A percentile compares a stretch with the other conserved stretches of the same genome.
These are phyloP conservation scores for Saraca asoca DNA, from an alignment of 331 rosid genomes.

Conservation along the genomic window DNA sequence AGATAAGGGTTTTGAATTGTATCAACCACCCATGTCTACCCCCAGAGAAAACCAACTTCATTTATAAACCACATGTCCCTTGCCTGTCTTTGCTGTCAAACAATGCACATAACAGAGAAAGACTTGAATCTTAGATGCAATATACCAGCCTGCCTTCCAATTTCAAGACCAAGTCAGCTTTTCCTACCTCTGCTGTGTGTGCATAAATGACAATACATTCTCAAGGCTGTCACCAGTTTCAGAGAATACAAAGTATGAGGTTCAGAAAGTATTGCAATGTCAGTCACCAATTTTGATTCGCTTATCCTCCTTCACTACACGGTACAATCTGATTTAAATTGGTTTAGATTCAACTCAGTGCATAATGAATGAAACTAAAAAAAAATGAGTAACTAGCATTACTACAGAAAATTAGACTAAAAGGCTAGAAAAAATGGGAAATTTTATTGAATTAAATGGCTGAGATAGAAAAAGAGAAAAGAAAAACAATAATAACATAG, in stretches of 20 bases:
- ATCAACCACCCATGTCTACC: conserved; percentile 49
- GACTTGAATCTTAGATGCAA: conserved; percentile 37
- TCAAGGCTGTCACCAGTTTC: conserved; percentile 20
- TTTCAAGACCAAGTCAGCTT: conserved; percentile 41
- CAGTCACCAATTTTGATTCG: too few relatives aligned
- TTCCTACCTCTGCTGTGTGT: conserved; percentile 34
- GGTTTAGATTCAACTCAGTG: too few relatives aligned
- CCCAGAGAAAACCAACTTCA: conserved; percentile 37
- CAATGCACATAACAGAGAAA: conserved; percentile 24
- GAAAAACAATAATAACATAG: conserved; percentile 45
- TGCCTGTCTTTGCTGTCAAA: conserved; percentile 37
- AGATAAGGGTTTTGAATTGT: conserved; percentile 43
- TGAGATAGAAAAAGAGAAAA: conserved; percentile 30
- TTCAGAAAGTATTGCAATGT: not conserved
- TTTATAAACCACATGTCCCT: conserved; percentile 42
- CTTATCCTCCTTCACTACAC: too few relatives aligned
- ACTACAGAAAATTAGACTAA: too few relatives aligned
- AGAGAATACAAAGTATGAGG: conserved; percentile 2
- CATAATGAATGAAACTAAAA: too few relatives aligned
- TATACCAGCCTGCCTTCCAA: conserved; percentile 34
- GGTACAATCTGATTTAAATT: too few relatives aligned
- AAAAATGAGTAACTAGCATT: not conserved
- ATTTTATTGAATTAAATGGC: conserved; percentile 67
- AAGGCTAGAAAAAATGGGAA: conserved; percentile 11
- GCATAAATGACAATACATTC: conserved; percentile 32